Percentiles rank a stretch among this genome's conserved stretches.
phyloP scores from a whole-genome alignment of 352 stramenopile species.

The Pythium folliculosum region DNA sequence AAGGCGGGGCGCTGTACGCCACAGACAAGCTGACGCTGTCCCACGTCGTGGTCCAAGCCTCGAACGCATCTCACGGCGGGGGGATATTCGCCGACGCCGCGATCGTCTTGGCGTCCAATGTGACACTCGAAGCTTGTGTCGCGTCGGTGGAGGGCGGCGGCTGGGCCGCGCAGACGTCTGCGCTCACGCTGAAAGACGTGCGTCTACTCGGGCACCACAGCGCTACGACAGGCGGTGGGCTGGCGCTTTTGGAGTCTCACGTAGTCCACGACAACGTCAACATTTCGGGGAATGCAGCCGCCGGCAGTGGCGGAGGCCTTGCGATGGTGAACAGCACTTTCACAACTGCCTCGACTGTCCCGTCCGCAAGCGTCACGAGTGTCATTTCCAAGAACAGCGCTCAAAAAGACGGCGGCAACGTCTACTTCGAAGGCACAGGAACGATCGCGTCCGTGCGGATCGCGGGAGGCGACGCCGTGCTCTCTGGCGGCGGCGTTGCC shows the following conservation, averaged over 20 bases:
- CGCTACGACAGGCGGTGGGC: slow-evolving; percentile 32
- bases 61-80: slow-evolving; percentile 31
- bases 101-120: background rate
- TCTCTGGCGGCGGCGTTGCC: slow-evolving; percentile 8
- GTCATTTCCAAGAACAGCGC: slow-evolving; percentile 9
- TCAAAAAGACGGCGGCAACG: slow-evolving; percentile 15
- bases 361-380: slow-evolving; percentile 3
- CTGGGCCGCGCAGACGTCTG: slow-evolving; percentile 22
- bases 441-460: slow-evolving; percentile 6
- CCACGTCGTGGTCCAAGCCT: background rate
- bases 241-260: slow-evolving; percentile 31
- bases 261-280: slow-evolving; percentile 33
- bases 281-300: slow-evolving; percentile 29
- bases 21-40: slow-evolving; percentile 7
- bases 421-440: slow-evolving; percentile 4
- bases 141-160: slow-evolving; percentile 33
- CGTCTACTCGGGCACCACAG: background rate
- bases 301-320: slow-evolving; percentile 36
- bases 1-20: slow-evolving; percentile 28
- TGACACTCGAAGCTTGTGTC: slow-evolving; percentile 11
- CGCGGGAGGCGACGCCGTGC: background rate
- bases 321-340: slow-evolving; percentile 27
- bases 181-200: slow-evolving; percentile 10
- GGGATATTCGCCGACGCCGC: slow-evolving; percentile 27
- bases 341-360: too few species aligned